Evolutionary conservation across 768 basidiomycete species (phyloP), one percentile per base, ranked within the genome.

Genomic region (Tephrocybe sp.): DNA sequence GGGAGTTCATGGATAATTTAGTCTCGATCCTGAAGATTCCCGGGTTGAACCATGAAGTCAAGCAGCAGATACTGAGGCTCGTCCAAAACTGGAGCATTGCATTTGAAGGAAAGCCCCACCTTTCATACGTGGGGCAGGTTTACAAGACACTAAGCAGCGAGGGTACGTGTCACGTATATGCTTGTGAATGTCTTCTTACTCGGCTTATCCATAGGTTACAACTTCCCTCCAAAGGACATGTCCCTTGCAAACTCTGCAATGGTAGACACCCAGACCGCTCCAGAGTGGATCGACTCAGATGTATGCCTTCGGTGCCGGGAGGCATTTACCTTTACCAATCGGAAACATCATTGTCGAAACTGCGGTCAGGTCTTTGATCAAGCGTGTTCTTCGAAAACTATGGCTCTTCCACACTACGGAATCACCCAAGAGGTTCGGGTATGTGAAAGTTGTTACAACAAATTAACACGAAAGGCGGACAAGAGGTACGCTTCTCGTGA

Each of bases 341-440:
- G 97, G 43, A 98, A 98, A 64, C 97, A 99, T 60, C 97, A 99
- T 62, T 99, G 97, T 64, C 84, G 97, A 12, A 98, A 98, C 66
- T 99, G 97, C 69, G 97, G 97, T 7, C 86, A 88, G 64, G 93
- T 98, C 12, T 98, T 97, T 62, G 96, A 98, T 69, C 92, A 95
- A 47, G 78, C 83, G 34, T 99, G 97, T 66, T 95, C 92, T 0
- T 86, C 89, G 27, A 89, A 92, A 67, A 72, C 78, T 2, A 82
- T 92, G 67, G 74, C 92, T 0, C 76, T 98, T 19, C 96, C 97
- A 4, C 90, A 94, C 64, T 96, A 92, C 60, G 97, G 97, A 9
- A 94, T 99, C 57, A 76, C 83, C 1, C 87, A 97, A 61, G 86
- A 89, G 30, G 97, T 99, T 5, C 78, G 97, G 31, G 96, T 98